Evolutionary conservation across 2,329 filamentous ascomycete species (phyloP).

Genomic region (Alternaria tenuissima): DNA sequence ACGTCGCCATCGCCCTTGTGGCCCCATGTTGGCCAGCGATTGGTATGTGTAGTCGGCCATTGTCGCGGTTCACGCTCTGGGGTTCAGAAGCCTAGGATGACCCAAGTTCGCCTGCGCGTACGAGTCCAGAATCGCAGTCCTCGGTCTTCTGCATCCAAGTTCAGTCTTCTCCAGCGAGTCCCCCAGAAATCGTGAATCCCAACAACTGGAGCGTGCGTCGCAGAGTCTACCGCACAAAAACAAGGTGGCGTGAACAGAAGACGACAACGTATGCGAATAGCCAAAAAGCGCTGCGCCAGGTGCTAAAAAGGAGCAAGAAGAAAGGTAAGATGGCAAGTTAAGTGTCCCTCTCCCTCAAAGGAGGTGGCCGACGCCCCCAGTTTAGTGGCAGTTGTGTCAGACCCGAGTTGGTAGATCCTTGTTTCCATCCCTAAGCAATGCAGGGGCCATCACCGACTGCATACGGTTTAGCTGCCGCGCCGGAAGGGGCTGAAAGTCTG

Average conservation of each 20-base stretch:
- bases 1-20: conserved; percentile 47
- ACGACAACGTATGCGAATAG: background rate
- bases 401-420: background rate
- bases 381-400: conserved; percentile 8
- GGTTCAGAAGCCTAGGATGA: background rate
- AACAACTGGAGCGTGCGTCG: background rate
- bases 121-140: background rate
- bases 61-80: conserved; percentile 8
- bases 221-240: background rate
- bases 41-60: conserved; percentile 43
- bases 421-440: conserved; percentile 2
- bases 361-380: conserved; percentile 3
- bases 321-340: background rate
- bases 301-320: background rate
- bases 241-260: background rate
- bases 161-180: background rate
- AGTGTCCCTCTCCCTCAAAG: conserved; percentile 2
- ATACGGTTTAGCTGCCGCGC: conserved; percentile 4
- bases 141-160: background rate
- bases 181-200: background rate
- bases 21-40: conserved; percentile 43
- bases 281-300: background rate
- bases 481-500: background rate
- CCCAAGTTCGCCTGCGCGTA: background rate
- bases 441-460: background rate